Conservation (phyloP, 495 filamentous ascomycete species). For the Penicillium goetzii region DNA sequence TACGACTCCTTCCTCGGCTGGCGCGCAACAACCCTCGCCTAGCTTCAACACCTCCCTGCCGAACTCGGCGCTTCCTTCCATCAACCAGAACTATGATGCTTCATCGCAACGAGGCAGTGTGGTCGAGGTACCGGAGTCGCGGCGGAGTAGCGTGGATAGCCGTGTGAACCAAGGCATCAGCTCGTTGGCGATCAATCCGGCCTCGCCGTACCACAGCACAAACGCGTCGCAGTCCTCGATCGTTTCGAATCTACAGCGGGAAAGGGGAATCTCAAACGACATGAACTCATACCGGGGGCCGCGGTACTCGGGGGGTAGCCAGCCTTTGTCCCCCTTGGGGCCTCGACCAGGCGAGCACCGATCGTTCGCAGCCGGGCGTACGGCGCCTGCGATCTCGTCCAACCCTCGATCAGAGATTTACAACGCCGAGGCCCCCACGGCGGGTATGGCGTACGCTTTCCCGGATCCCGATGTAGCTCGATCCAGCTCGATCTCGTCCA, state of each 20-base stretch:
- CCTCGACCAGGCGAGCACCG: constrained; percentile 58
- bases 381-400: constrained; percentile 75
- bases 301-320: constrained; percentile 47
- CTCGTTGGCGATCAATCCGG: constrained; percentile 66
- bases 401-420: constrained; percentile 78
- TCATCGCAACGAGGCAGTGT: constrained; percentile 52
- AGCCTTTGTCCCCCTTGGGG: constrained; percentile 52
- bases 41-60: constrained; percentile 48
- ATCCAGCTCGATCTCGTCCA: constrained; percentile 58
- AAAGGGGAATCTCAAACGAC: constrained; percentile 54
- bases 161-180: constrained; percentile 72
- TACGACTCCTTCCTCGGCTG: constrained; percentile 49
- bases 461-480: constrained; percentile 71
- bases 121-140: constrained; percentile 57
- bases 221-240: constrained; percentile 80
- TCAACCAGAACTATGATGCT: constrained; percentile 57
- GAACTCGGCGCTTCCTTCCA: constrained; percentile 48
- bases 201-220: constrained; percentile 72
- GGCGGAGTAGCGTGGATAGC: constrained; percentile 79
- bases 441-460: constrained; percentile 82
- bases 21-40: constrained; percentile 49
- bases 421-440: constrained; percentile 77
- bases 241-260: constrained; percentile 61
- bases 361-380: constrained; percentile 57
- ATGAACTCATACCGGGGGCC: constrained; percentile 62